These are phyloP conservation scores for Benincasa hispida DNA, from an alignment of 306 rosid species.

Conservation along the genomic window DNA sequence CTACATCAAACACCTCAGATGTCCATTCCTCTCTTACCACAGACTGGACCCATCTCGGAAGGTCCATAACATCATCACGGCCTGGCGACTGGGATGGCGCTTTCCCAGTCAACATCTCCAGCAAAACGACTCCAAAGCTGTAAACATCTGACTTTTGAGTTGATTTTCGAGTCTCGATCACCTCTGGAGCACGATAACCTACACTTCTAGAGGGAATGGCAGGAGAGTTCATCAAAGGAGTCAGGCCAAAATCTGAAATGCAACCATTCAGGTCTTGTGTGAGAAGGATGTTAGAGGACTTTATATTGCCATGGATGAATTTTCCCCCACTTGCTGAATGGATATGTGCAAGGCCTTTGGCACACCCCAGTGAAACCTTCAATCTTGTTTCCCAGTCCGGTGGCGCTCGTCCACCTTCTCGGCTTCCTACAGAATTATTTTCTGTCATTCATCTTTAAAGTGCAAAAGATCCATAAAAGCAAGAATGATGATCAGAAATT, in stretches of 20 bases:
- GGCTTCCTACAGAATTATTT: constrained; percentile 41
- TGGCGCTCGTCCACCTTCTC: constrained; percentile 38
- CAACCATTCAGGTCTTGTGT: constrained; percentile 45
- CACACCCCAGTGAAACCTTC: constrained; percentile 64
- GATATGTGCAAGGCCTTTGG: constrained; percentile 68
- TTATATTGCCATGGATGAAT: constrained; percentile 71
- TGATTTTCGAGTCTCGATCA: constrained; percentile 39
- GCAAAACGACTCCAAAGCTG: constrained; percentile 79
- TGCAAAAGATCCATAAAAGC: not conserved
- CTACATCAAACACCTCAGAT: constrained; percentile 86
- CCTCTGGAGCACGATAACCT: constrained; percentile 76
- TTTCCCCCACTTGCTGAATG: constrained; percentile 67
- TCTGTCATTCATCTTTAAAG: not conserved
- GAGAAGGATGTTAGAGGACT: constrained; percentile 77
- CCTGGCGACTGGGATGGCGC: constrained; percentile 63
- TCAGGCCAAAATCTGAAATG: constrained; percentile 69
- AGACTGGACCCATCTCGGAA: constrained; percentile 86
- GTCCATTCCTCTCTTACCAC: constrained; percentile 94
- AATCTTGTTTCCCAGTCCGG: constrained; percentile 80
- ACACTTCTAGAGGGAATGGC: constrained; percentile 34
- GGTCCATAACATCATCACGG: constrained; percentile 57
- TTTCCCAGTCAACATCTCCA: constrained; percentile 83
- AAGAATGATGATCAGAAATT: not conserved
- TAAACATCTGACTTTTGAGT: constrained; percentile 65
- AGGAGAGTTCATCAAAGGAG: constrained; percentile 39